These are phyloP conservation scores for Ganoderma lingzhi DNA, from an alignment of 1,284 basidiomycete genomes.

Conservation along the genomic window DNA sequence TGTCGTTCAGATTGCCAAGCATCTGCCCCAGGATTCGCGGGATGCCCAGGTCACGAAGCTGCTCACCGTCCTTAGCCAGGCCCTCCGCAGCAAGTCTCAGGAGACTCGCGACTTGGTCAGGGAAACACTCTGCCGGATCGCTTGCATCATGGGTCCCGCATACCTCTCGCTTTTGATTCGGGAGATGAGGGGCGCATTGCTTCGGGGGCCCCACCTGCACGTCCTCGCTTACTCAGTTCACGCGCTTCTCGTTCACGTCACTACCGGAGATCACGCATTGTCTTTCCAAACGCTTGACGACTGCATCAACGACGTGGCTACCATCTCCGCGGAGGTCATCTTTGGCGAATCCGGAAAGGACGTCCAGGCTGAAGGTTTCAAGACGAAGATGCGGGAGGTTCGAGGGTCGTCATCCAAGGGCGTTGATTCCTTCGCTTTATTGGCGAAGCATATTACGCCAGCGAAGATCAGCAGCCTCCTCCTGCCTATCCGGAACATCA, in stretches of 20 bases:
- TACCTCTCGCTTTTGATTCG: slow-evolving; percentile 81
- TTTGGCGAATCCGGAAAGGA: slow-evolving; percentile 96
- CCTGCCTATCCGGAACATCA: slow-evolving; percentile 83
- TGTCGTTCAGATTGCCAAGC: slow-evolving; percentile 85
- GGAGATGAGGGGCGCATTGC: slow-evolving; percentile 85
- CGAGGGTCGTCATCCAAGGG: slow-evolving; percentile 81
- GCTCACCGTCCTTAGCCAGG: slow-evolving; percentile 87
- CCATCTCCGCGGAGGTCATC: slow-evolving; percentile 91
- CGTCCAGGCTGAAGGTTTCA: slow-evolving; percentile 90
- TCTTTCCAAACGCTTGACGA: slow-evolving; percentile 76
- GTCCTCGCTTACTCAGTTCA: slow-evolving; percentile 90
- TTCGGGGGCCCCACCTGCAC: slow-evolving; percentile 94
- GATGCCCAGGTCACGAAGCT: slow-evolving; percentile 82
- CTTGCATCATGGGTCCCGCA: slow-evolving; percentile 74
- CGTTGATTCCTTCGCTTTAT: slow-evolving; percentile 84
- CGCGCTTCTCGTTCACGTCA: slow-evolving; percentile 84
- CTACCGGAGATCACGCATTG: slow-evolving; percentile 61
- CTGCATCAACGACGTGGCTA: slow-evolving; percentile 80
- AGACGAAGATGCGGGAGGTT: slow-evolving; percentile 94
- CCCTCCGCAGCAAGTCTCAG: slow-evolving; percentile 92
- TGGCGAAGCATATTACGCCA: slow-evolving; percentile 83
- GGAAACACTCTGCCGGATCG: slow-evolving; percentile 88
- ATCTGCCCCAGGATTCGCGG: slow-evolving; percentile 78
- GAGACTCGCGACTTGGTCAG: slow-evolving; percentile 92
- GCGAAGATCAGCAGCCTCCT: slow-evolving; percentile 81